Conservation (phyloP, 2,329 filamentous ascomycete genomes). For the Didymella lethalis region DNA sequence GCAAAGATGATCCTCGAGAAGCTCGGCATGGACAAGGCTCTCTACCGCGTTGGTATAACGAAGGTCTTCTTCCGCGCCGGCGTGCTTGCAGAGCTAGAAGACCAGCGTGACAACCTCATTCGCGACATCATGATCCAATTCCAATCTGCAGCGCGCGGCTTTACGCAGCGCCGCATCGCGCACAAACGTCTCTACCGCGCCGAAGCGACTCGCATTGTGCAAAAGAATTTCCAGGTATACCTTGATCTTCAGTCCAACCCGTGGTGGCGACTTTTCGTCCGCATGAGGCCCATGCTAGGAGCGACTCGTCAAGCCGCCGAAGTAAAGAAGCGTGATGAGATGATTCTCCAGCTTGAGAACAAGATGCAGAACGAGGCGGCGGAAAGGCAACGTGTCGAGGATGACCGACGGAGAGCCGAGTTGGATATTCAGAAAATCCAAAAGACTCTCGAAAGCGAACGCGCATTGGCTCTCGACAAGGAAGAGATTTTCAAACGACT, state of each 20-base stretch:
- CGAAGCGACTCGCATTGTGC: constrained; percentile 93
- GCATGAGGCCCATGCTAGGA: constrained; percentile 94
- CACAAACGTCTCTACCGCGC: constrained; percentile 94
- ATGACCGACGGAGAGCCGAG: constrained; percentile 87
- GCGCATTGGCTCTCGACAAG: constrained; percentile 94
- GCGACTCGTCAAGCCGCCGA: constrained; percentile 91
- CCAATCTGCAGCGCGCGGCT: constrained; percentile 90
- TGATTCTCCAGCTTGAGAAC: constrained; percentile 85
- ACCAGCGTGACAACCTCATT: constrained; percentile 90
- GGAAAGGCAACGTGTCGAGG: constrained; percentile 82
- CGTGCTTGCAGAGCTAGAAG: constrained; percentile 94
- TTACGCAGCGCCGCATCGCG: constrained; percentile 83
- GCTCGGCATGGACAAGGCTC: constrained; percentile 80
- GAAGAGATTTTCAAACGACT: constrained; percentile 99
- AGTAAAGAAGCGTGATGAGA: constrained; percentile 92
- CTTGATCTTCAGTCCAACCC: constrained; percentile 88
- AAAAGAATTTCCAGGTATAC: constrained; percentile 92
- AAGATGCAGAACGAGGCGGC: constrained; percentile 80
- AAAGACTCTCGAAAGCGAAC: constrained; percentile 93
- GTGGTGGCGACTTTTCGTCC: constrained; percentile 95
- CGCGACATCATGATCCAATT: constrained; percentile 93
- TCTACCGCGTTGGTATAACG: constrained; percentile 92
- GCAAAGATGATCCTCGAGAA: constrained; percentile 89
- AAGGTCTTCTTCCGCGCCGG: constrained; percentile 99
- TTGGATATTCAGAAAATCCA: constrained; percentile 88